Evolutionary conservation across 2,329 filamentous ascomycete species (phyloP).

Genomic region (Immersiporthe knoxdaviesiana): DNA sequence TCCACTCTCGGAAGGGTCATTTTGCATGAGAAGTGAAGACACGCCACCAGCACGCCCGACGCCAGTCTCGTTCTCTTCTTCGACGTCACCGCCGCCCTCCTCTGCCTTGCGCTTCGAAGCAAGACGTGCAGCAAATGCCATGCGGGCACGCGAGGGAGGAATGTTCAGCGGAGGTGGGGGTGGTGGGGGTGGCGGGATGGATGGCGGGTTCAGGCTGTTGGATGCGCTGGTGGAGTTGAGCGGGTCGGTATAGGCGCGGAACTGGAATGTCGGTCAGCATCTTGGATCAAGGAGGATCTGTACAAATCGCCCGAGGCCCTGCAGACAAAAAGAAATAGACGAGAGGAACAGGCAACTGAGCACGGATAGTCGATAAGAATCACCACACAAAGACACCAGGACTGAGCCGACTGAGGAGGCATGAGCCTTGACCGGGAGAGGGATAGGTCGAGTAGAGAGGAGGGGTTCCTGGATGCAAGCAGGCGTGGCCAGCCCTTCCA

Average conservation of each 20-base stretch:
- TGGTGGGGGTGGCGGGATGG: slow-evolving; percentile 61
- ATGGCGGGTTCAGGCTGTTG: slow-evolving; percentile 54
- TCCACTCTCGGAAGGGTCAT: slow-evolving; percentile 29
- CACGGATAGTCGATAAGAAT: no score
- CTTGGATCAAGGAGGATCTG: background rate
- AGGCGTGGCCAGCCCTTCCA: slow-evolving; percentile 17
- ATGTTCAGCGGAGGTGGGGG: slow-evolving; percentile 84
- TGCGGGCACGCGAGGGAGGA: slow-evolving; percentile 81
- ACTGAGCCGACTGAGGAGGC: background rate
- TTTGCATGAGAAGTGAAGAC: slow-evolving; percentile 23
- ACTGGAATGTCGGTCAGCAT: slow-evolving; percentile 45
- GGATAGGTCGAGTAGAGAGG: slow-evolving; percentile 1
- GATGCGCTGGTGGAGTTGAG: slow-evolving; percentile 47
- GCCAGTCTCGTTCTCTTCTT: slow-evolving; percentile 37
- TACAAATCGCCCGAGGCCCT: background rate
- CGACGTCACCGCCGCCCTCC: slow-evolving; percentile 47
- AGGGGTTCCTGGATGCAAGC: slow-evolving; percentile 9
- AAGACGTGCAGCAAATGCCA: slow-evolving; percentile 87
- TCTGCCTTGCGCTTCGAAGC: slow-evolving; percentile 67
- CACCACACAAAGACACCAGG: background rate
- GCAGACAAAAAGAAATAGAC: slow-evolving; percentile 18
- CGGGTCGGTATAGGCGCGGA: slow-evolving; percentile 62
- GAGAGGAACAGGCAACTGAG: background rate
- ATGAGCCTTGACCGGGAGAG: slow-evolving; percentile 9
- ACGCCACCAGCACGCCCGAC: slow-evolving; percentile 21